A percentile compares a stretch with the other conserved stretches of the same genome.
Evolutionary conservation across 805 yeast species (phyloP).

Genomic region (Yamadazyma scolyti): DNA sequence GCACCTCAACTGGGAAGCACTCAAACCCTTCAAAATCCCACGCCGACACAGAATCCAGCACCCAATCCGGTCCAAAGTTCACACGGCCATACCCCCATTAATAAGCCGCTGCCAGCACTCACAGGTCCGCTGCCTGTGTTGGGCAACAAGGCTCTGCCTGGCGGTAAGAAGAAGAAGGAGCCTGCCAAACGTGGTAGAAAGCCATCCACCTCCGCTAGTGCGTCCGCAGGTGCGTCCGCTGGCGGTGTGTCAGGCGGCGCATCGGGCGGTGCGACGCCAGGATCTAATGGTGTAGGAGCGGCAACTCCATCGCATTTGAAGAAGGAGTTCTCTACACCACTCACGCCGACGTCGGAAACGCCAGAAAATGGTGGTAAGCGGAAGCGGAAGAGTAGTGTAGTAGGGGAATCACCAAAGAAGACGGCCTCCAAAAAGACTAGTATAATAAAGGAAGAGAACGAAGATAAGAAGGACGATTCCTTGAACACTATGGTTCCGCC

Average conservation of each 20-base stretch:
- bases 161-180: constrained; percentile 27
- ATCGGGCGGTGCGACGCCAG: constrained; percentile 15
- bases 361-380: constrained; percentile 20
- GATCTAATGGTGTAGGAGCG: constrained; percentile 13
- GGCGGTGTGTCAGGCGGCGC: no score
- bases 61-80: neutral
- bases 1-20: no score
- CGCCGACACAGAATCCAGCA: neutral
- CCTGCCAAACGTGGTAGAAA: constrained; percentile 32
- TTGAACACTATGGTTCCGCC: constrained; percentile 21
- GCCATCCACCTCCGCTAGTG: constrained; percentile 15
- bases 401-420: constrained; percentile 34
- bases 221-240: constrained; percentile 9
- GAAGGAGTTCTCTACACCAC: constrained; percentile 35
- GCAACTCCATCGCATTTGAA: constrained; percentile 25
- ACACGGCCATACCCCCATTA: constrained; percentile 3
- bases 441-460: constrained; percentile 22
- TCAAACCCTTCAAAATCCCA: constrained; percentile 8
- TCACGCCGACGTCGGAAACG: constrained; percentile 40
- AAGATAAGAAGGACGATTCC: constrained; percentile 17
- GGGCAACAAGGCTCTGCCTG: constrained; percentile 33
- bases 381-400: constrained; percentile 22
- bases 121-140: constrained; percentile 29
- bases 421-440: constrained; percentile 14
- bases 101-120: constrained; percentile 23